Conservation (phyloP, 148 eudicot species). For the Agrostemma githago region DNA sequence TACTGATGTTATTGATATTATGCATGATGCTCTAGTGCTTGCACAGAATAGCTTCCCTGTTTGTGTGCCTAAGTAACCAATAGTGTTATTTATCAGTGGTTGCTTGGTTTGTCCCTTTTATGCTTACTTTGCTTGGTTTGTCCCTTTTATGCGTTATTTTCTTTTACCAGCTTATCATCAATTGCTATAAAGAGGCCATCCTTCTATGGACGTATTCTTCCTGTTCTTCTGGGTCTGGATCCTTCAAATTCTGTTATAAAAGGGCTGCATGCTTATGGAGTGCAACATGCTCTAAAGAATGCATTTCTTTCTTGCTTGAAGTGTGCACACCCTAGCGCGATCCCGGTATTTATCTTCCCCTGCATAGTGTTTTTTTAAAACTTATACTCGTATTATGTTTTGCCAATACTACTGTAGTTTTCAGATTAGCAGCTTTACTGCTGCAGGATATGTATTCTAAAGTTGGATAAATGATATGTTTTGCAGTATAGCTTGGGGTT, state of each 20-base stretch:
- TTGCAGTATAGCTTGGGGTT: neutral
- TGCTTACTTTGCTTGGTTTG: neutral
- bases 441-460: conserved; percentile 3
- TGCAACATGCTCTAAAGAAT: conserved; percentile 73
- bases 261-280: conserved; percentile 64
- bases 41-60: neutral
- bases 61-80: conserved; percentile 1
- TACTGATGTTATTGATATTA: neutral
- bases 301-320: conserved; percentile 81
- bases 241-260: conserved; percentile 58
- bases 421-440: neutral
- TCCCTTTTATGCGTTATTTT: conserved; percentile 17
- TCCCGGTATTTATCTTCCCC: conserved; percentile 54
- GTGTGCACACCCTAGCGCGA: conserved; percentile 85
- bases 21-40: neutral
- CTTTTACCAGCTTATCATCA: conserved; percentile 61
- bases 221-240: conserved; percentile 83
- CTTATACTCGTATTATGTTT: too few relatives aligned
- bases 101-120: neutral
- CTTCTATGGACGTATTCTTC: conserved; percentile 91
- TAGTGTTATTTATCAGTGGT: neutral
- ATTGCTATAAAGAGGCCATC: conserved; percentile 89
- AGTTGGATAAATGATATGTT: conserved; percentile 4
- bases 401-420: neutral
- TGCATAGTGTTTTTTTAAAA: neutral